Conservation (phyloP, 106 monocot species). For the Vanilla planifolia region DNA sequence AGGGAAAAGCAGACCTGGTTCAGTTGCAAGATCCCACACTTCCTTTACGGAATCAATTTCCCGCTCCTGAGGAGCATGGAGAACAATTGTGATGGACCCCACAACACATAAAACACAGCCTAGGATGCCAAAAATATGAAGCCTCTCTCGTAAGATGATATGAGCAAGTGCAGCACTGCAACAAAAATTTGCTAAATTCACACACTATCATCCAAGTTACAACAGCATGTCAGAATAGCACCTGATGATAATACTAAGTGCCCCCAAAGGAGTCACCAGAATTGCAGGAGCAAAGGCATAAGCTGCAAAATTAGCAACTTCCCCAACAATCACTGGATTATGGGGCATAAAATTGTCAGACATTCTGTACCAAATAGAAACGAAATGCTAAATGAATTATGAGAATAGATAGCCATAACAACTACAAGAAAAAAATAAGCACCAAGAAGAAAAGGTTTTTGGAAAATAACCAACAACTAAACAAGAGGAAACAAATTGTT, state of each 20-base stretch:
- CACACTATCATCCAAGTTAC: neutral
- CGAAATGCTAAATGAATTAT: neutral
- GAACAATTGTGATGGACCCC: slow-evolving; percentile 73
- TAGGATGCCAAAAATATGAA: slow-evolving; percentile 69
- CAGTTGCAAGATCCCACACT: slow-evolving; percentile 75
- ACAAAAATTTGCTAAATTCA: neutral
- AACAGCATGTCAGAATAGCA: neutral
- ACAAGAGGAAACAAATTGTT: neutral
- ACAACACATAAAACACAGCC: slow-evolving; percentile 79
- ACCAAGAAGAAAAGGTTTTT: neutral
- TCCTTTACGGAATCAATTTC: slow-evolving; percentile 63
- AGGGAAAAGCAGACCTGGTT: slow-evolving; percentile 47
- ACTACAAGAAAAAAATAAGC: neutral
- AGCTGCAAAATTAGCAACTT: slow-evolving; percentile 58
- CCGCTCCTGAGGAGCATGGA: slow-evolving; percentile 79
- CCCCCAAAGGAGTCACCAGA: slow-evolving; percentile 57
- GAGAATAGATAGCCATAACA: neutral
- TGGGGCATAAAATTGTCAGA: neutral
- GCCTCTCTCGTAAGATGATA: slow-evolving; percentile 46
- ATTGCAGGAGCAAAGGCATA: slow-evolving; percentile 71
- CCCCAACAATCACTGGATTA: slow-evolving; percentile 47
- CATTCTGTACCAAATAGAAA: neutral
- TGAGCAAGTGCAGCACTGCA: slow-evolving; percentile 77
- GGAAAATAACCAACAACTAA: neutral
- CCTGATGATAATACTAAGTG: slow-evolving; percentile 63